A percentile compares a stretch with the other conserved stretches of the same genome.
Evolutionary conservation across 1,284 basidiomycete species (phyloP).

Genomic region (Agroathelia rolfsii): DNA sequence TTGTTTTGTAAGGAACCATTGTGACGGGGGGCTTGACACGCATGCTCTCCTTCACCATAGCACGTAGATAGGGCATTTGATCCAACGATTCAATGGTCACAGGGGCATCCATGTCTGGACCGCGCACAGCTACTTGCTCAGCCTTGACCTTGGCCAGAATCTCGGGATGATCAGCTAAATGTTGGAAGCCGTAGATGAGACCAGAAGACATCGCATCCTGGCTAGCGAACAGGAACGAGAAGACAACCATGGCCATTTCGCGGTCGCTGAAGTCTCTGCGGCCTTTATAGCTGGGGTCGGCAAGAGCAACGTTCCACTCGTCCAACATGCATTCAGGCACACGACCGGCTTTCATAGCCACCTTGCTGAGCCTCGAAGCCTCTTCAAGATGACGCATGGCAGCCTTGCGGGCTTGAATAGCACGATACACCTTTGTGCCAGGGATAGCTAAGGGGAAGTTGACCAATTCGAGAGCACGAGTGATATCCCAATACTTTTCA

Average conservation of each 20-base stretch:
- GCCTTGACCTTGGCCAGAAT: slow-evolving; percentile 83
- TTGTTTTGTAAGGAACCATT: slow-evolving; percentile 93
- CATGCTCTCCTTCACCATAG: slow-evolving; percentile 88
- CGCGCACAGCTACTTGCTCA: slow-evolving; percentile 83
- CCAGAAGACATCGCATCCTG: slow-evolving; percentile 98
- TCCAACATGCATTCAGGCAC: slow-evolving; percentile 90
- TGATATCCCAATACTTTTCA: slow-evolving; percentile 95
- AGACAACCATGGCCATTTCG: slow-evolving; percentile 94
- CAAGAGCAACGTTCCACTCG: slow-evolving; percentile 80
- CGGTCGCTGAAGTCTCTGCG: slow-evolving; percentile 84
- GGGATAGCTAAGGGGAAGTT: slow-evolving; percentile 97
- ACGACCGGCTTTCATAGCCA: slow-evolving; percentile 72
- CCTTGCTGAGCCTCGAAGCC: slow-evolving; percentile 77
- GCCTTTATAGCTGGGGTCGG: slow-evolving; percentile 64
- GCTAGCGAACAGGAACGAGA: slow-evolving; percentile 95
- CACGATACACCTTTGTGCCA: slow-evolving; percentile 94
- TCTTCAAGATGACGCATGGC: slow-evolving; percentile 80
- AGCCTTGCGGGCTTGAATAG: slow-evolving; percentile 86
- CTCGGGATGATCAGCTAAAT: slow-evolving; percentile 88
- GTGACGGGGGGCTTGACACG: slow-evolving; percentile 87
- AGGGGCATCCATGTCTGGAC: slow-evolving; percentile 71
- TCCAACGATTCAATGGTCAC: slow-evolving; percentile 87
- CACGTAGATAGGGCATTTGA: slow-evolving; percentile 87
- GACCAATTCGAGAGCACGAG: slow-evolving; percentile 91
- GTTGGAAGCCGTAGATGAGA: slow-evolving; percentile 92